A percentile compares a stretch with the other conserved stretches of the same genome.
phyloP scores from a whole-genome alignment of 306 rosid species.

The Nissolia schottii region DNA sequence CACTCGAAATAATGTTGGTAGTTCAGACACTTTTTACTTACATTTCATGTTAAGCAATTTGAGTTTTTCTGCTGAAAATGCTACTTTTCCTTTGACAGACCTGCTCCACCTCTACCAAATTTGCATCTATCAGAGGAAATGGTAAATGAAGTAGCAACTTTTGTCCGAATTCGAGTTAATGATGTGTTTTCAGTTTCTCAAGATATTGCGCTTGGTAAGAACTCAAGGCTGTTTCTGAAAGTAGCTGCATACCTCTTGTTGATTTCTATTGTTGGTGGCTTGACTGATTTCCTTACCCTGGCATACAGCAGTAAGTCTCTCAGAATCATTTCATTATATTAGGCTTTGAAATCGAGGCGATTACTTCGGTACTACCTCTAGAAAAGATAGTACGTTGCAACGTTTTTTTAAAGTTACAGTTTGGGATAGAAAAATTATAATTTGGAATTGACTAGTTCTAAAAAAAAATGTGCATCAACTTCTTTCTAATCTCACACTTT shows the following conservation, averaged over 20 bases:
- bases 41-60: neutral
- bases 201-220: constrained; percentile 69
- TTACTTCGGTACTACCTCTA: too few relatives aligned
- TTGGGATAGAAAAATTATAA: too few relatives aligned
- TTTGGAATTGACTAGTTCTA: too few relatives aligned
- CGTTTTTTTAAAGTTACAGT: too few relatives aligned
- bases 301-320: constrained; percentile 68
- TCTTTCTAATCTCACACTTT: too few relatives aligned
- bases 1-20: neutral
- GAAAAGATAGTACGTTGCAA: too few relatives aligned
- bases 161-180: constrained; percentile 53
- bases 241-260: constrained; percentile 70
- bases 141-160: constrained; percentile 57
- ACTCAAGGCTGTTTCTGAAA: constrained; percentile 75
- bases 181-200: constrained; percentile 63
- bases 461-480: too few relatives aligned
- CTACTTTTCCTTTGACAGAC: constrained; percentile 51
- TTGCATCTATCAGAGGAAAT: constrained; percentile 80
- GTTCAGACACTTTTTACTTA: neutral
- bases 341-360: neutral
- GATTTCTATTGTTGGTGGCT: constrained; percentile 66
- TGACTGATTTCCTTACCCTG: constrained; percentile 82
- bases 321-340: neutral
- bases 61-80: neutral
- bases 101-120: constrained; percentile 89